Percentiles rank a stretch among this genome's conserved stretches.
Evolutionary conservation across 177 flowering plant species (phyloP).

Genomic region (Vitis hybrid): DNA sequence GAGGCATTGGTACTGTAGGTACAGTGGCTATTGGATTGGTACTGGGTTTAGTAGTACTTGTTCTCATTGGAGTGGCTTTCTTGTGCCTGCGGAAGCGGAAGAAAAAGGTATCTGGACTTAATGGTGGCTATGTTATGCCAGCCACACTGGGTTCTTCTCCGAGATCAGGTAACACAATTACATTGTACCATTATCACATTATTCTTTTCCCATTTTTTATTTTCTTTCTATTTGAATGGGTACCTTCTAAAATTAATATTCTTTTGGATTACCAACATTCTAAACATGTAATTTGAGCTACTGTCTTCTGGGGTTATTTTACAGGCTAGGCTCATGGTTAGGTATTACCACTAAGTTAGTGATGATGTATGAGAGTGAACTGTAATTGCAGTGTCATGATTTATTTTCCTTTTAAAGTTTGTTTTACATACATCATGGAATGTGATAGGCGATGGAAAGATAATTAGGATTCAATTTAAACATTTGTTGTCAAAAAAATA

Average conservation of each 20-base stretch:
- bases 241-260: neutral
- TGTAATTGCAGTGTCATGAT: too few species aligned
- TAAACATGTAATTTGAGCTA: neutral
- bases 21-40: constrained; percentile 39
- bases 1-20: constrained; percentile 32
- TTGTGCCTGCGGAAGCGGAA: constrained; percentile 48
- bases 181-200: neutral
- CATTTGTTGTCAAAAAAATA: neutral
- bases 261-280: neutral
- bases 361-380: too few species aligned
- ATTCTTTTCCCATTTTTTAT: neutral
- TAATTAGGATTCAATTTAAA: too few species aligned
- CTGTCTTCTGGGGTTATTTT: neutral
- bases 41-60: constrained; percentile 30
- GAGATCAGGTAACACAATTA: constrained; percentile 37
- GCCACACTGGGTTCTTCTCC: constrained; percentile 41
- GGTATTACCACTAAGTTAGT: too few species aligned
- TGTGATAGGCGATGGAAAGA: too few species aligned
- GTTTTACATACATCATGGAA: too few species aligned
- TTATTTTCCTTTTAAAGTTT: too few species aligned
- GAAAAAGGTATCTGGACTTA: constrained; percentile 36
- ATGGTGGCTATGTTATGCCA: constrained; percentile 54
- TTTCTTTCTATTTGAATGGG: too few species aligned
- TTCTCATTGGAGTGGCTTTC: constrained; percentile 35
- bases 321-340: neutral